These are phyloP conservation scores for Cercospora zeina DNA, from an alignment of 2,329 filamentous ascomycete genomes.

Conservation along the genomic window DNA sequence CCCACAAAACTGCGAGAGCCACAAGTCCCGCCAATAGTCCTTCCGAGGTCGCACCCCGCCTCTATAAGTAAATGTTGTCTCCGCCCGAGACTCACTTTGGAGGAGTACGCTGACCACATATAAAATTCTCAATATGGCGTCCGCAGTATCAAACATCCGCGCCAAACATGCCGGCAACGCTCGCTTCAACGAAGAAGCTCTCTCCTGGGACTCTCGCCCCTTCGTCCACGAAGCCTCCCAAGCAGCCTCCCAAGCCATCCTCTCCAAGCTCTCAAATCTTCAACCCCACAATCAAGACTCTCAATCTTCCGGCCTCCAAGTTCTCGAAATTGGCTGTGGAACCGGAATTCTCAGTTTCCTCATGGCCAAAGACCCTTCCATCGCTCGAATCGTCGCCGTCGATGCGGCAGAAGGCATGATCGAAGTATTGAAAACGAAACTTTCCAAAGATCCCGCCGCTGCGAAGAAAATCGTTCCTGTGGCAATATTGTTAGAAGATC, in stretches of 20 bases:
- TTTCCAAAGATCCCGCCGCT: conserved; percentile 17
- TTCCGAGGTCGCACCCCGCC: conserved; percentile 5
- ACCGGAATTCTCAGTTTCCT: conserved; percentile 34
- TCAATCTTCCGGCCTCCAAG: conserved; percentile 14
- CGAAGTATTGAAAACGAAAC: conserved; percentile 30
- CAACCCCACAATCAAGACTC: neutral
- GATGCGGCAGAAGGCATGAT: conserved; percentile 36
- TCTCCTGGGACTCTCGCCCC: conserved; percentile 32
- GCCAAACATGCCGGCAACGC: conserved; percentile 23
- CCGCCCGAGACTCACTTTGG: too few species aligned
- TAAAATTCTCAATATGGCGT: conserved; percentile 26
- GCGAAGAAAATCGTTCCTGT: conserved; percentile 32
- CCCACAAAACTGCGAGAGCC: neutral
- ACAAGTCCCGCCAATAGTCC: neutral
- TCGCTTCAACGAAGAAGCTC: conserved; percentile 34
- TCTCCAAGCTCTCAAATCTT: conserved; percentile 11
- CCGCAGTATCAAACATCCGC: conserved; percentile 31
- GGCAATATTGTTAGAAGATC: conserved; percentile 31
- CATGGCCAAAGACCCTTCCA: conserved; percentile 24
- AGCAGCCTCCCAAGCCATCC: conserved; percentile 28
- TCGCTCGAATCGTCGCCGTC: conserved; percentile 29
- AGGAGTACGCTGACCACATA: too few species aligned
- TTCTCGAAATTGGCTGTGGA: conserved; percentile 35
- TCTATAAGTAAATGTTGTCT: neutral
- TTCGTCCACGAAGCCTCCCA: conserved; percentile 33